phyloP scores from a whole-genome alignment of 1,284 basidiomycete genomes.

The Cryptococcus sp. region DNA sequence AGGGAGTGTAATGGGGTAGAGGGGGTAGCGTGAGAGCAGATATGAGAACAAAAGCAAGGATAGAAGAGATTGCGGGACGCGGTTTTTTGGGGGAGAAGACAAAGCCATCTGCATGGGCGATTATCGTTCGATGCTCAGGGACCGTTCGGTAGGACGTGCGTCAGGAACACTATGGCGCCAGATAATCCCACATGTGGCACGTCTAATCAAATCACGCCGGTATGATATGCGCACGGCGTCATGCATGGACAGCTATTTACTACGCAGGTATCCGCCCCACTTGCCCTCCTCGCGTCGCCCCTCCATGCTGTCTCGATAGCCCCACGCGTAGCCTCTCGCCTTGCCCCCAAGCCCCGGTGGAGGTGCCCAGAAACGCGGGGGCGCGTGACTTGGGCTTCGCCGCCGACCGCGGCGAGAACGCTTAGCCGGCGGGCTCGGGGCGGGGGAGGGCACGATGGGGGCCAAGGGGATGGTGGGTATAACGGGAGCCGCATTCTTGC shows the following conservation, averaged over 20 bases:
- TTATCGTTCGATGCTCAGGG: no score
- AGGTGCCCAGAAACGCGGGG: constrained; percentile 20
- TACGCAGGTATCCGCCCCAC: constrained; percentile 17
- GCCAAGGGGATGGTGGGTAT: constrained; percentile 1
- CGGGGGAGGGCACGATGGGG: not conserved
- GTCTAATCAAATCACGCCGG: not conserved
- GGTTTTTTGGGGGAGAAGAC: constrained; percentile 1
- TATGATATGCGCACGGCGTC: not conserved
- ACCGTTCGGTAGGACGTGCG: no score
- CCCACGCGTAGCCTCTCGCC: constrained; percentile 23
- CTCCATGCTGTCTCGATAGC: constrained; percentile 20
- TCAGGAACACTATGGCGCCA: no score
- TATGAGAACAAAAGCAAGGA: not conserved
- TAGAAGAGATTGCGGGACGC: not conserved
- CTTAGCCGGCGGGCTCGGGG: not conserved
- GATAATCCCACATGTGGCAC: not conserved
- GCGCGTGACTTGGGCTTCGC: not conserved
- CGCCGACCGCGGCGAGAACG: constrained; percentile 2
- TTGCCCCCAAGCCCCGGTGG: constrained; percentile 19
- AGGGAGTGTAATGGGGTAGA: not conserved
- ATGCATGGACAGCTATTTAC: not conserved
- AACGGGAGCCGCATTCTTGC: no score
- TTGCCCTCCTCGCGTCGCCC: constrained; percentile 13
- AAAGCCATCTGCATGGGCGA: not conserved
- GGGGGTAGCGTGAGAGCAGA: not conserved